These are phyloP conservation scores for Leccinum boreale DNA, from an alignment of 768 basidiomycete species.

Conservation along the genomic window DNA sequence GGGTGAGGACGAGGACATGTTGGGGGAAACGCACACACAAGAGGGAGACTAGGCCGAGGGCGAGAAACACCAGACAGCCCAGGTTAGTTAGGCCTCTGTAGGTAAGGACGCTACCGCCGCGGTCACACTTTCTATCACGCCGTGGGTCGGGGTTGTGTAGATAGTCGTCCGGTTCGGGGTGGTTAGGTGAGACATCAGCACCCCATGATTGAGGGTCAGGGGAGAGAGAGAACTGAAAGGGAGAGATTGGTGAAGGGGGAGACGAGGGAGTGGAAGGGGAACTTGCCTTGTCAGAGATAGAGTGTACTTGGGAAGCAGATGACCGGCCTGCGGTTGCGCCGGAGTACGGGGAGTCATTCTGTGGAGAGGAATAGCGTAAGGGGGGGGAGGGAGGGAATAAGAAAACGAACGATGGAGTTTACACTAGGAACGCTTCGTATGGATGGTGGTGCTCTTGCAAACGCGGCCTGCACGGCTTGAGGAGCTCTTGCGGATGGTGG, in stretches of 20 bases:
- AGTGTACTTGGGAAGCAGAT: constrained; percentile 31
- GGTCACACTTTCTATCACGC: constrained; percentile 55
- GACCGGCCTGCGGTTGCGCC: constrained; percentile 32
- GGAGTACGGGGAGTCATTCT: constrained; percentile 43
- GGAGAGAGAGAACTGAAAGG: constrained; percentile 62
- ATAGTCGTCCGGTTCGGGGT: constrained; percentile 62
- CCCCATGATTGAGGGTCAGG: constrained; percentile 75
- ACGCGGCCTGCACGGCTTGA: constrained; percentile 40
- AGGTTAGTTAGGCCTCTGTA: constrained; percentile 68
- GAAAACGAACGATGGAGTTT: constrained; percentile 39
- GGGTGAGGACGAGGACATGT: not conserved
- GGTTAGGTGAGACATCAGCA: constrained; percentile 55
- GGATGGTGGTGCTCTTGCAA: constrained; percentile 37
- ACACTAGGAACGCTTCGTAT: constrained; percentile 39
- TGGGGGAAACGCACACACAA: constrained; percentile 44
- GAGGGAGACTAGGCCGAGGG: constrained; percentile 49
- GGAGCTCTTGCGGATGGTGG: constrained; percentile 31
- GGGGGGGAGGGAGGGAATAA: not conserved
- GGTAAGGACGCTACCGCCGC: constrained; percentile 58
- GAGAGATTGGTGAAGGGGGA: not conserved
- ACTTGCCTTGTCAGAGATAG: constrained; percentile 59
- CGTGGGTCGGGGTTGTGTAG: constrained; percentile 74
- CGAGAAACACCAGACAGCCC: constrained; percentile 60
- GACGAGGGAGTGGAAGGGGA: not conserved
- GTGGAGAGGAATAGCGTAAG: not conserved